Conservation (phyloP, 1,284 basidiomycete species). For the Mycena citricolor region DNA sequence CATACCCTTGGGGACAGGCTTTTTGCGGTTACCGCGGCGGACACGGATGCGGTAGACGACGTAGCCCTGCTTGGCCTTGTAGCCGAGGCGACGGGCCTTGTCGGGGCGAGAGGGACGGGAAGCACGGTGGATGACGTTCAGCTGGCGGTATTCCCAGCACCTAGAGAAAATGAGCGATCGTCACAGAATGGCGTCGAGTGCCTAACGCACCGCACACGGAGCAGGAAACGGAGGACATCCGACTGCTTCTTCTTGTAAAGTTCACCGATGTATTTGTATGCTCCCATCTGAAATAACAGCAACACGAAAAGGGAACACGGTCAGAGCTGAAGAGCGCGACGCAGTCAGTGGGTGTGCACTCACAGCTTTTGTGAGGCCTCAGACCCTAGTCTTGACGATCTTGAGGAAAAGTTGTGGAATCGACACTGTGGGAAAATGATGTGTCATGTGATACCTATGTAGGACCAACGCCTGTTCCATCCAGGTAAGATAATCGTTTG, state of each 20-base stretch:
- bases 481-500: no score
- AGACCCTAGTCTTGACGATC: no score
- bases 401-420: no score
- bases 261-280: constrained; percentile 98
- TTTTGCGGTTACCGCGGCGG: constrained; percentile 98
- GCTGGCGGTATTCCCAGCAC: constrained; percentile 99
- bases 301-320: no score
- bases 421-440: no score
- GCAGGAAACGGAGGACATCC: constrained; percentile 97
- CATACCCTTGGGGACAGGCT: constrained; percentile 94
- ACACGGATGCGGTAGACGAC: constrained; percentile 98
- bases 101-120: constrained; percentile 98
- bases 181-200: not conserved
- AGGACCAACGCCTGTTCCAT: no score
- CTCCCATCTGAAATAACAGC: constrained; percentile 85
- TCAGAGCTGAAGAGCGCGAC: no score
- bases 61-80: constrained; percentile 99
- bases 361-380: no score
- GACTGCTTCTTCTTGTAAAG: constrained; percentile 96
- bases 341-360: no score
- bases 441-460: no score
- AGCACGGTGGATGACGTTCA: constrained; percentile 98
- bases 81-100: constrained; percentile 98
- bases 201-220: constrained; percentile 83
- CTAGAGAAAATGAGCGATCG: constrained; percentile 39